phyloP scores from a whole-genome alignment of 2,329 filamentous ascomycete species.

The Neonectria ditissima region DNA sequence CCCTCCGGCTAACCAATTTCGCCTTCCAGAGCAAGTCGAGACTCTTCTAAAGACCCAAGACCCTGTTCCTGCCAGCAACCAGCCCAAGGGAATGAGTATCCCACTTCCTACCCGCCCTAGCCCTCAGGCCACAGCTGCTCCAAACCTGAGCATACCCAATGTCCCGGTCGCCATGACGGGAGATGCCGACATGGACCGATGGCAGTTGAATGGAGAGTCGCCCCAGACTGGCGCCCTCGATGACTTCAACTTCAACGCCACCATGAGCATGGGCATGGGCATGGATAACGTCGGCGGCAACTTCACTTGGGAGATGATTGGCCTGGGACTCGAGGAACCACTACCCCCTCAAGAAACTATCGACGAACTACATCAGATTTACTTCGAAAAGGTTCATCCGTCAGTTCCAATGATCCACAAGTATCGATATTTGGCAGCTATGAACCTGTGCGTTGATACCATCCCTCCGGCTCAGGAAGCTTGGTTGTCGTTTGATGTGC shows the following conservation, averaged over 20 bases:
- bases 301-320: conserved; percentile 84
- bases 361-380: conserved; percentile 89
- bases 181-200: conserved; percentile 64
- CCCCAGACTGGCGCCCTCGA: conserved; percentile 62
- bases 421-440: conserved; percentile 85
- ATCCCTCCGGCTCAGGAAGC: background rate
- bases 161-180: conserved; percentile 60
- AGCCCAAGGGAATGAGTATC: conserved; percentile 49
- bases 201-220: conserved; percentile 67
- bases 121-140: conserved; percentile 48
- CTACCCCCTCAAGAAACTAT: conserved; percentile 72
- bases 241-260: conserved; percentile 68
- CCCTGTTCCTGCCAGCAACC: conserved; percentile 47
- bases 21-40: conserved; percentile 85
- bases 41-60: conserved; percentile 88
- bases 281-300: conserved; percentile 65
- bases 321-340: conserved; percentile 69
- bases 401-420: conserved; percentile 91
- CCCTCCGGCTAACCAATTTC: conserved; percentile 34
- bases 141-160: conserved; percentile 53
- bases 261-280: conserved; percentile 61
- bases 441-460: conserved; percentile 75
- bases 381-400: conserved; percentile 90
- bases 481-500: conserved; percentile 10
- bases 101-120: conserved; percentile 40